Percentiles rank a stretch among this genome's conserved stretches.
phyloP scores from a whole-genome alignment of 352 stramenopile genomes.

The Globisporangium ultimum region DNA sequence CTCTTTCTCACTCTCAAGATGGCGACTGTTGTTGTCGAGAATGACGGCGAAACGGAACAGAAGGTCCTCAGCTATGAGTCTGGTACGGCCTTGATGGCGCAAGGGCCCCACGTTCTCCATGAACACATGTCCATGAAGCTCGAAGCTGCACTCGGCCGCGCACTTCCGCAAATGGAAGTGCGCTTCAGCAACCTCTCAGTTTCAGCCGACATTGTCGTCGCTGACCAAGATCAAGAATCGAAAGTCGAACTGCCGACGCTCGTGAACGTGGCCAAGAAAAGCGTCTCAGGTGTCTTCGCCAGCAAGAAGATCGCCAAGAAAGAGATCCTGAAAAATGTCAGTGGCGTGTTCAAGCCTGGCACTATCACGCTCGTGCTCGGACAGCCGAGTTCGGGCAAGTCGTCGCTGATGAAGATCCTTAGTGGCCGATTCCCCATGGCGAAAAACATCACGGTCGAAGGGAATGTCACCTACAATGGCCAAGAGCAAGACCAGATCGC shows the following conservation, averaged over 20 bases:
- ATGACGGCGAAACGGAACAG: no score
- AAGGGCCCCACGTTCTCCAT: neutral
- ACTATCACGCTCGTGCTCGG: slow-evolving; percentile 10
- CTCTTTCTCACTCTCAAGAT: no score
- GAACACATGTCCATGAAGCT: neutral
- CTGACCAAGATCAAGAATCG: no score
- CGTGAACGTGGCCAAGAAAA: slow-evolving; percentile 20
- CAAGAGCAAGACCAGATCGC: slow-evolving; percentile 6
- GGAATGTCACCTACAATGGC: slow-evolving; percentile 32
- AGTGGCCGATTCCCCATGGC: slow-evolving; percentile 24
- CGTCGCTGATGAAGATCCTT: slow-evolving; percentile 30
- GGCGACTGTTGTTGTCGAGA: no score
- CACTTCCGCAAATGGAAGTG: slow-evolving; percentile 2
- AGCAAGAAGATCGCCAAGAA: slow-evolving; percentile 20
- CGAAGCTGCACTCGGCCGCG: neutral
- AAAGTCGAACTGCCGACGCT: slow-evolving; percentile 28
- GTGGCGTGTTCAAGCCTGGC: neutral
- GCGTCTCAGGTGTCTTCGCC: slow-evolving; percentile 9
- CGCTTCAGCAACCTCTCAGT: slow-evolving; percentile 1
- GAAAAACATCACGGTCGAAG: slow-evolving; percentile 20
- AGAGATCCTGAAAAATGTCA: slow-evolving; percentile 29
- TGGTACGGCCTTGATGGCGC: slow-evolving; percentile 3
- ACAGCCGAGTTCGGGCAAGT: slow-evolving; percentile 32
- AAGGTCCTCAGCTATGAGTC: slow-evolving; percentile 2
- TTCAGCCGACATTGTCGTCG: slow-evolving; percentile 7